These are phyloP conservation scores for Phylloporus arenicola DNA, from an alignment of 768 basidiomycete genomes.

Conservation along the genomic window DNA sequence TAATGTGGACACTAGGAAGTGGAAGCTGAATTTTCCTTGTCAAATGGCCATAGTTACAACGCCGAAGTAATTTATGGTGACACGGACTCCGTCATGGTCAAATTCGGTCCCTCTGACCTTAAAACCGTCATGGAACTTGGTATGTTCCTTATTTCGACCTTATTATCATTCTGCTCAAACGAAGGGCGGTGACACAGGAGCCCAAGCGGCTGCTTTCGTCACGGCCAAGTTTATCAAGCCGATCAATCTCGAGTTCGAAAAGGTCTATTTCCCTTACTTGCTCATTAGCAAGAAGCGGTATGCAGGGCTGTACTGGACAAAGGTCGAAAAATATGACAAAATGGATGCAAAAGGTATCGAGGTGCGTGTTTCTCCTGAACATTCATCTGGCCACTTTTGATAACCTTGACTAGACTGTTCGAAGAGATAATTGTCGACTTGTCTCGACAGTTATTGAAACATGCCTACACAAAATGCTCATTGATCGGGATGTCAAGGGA, in stretches of 20 bases:
- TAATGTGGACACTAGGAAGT: slow-evolving; percentile 52
- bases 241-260: slow-evolving; percentile 99
- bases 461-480: slow-evolving; percentile 95
- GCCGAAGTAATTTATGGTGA: slow-evolving; percentile 98
- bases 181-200: slow-evolving; percentile 46
- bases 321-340: slow-evolving; percentile 92
- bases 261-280: slow-evolving; percentile 97
- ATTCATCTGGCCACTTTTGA: background rate
- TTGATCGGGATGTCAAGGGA: slow-evolving; percentile 88
- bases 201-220: slow-evolving; percentile 88
- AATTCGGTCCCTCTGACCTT: slow-evolving; percentile 88
- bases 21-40: slow-evolving; percentile 77
- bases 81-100: slow-evolving; percentile 99
- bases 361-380: slow-evolving; percentile 40
- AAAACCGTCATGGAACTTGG: slow-evolving; percentile 86
- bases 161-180: background rate
- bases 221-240: slow-evolving; percentile 89
- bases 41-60: slow-evolving; percentile 80
- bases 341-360: slow-evolving; percentile 99
- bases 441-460: slow-evolving; percentile 98
- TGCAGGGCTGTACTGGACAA: slow-evolving; percentile 97
- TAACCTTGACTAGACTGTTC: slow-evolving; percentile 66
- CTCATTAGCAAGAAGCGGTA: slow-evolving; percentile 99
- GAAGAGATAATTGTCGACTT: slow-evolving; percentile 96
- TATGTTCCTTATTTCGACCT: slow-evolving; percentile 29